Conservation (phyloP, 257 asterid species). For the Solanum infundibuliforme region DNA sequence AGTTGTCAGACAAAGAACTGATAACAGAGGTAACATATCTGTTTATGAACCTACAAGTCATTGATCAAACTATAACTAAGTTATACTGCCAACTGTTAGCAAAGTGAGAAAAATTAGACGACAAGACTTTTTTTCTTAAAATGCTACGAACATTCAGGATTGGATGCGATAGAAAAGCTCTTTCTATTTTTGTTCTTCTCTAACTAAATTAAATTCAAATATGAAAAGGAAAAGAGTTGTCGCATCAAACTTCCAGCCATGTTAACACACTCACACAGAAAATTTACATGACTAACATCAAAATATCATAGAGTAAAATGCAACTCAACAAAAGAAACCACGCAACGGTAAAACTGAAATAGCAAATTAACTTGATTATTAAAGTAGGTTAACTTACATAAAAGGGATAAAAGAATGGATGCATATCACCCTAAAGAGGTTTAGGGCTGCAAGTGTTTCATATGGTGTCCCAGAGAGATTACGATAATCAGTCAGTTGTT, state of each 20-base stretch:
- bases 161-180: background rate
- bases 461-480: background rate
- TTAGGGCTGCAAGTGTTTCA: background rate
- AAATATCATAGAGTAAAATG: background rate
- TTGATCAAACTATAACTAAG: background rate
- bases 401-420: background rate
- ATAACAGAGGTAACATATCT: background rate
- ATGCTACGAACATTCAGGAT: background rate
- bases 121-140: background rate
- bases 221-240: background rate
- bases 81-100: background rate
- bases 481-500: background rate
- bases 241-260: background rate
- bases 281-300: background rate
- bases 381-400: background rate
- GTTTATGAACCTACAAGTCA: background rate
- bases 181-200: background rate
- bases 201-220: background rate
- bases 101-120: background rate
- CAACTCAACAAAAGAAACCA: background rate
- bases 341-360: background rate
- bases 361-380: background rate
- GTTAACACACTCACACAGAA: background rate
- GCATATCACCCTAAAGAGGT: background rate
- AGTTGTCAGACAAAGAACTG: background rate